Percentiles rank a stretch among this genome's conserved stretches.
phyloP scores from a whole-genome alignment of 306 rosid genomes.

The Sechiopsis laciniata region DNA sequence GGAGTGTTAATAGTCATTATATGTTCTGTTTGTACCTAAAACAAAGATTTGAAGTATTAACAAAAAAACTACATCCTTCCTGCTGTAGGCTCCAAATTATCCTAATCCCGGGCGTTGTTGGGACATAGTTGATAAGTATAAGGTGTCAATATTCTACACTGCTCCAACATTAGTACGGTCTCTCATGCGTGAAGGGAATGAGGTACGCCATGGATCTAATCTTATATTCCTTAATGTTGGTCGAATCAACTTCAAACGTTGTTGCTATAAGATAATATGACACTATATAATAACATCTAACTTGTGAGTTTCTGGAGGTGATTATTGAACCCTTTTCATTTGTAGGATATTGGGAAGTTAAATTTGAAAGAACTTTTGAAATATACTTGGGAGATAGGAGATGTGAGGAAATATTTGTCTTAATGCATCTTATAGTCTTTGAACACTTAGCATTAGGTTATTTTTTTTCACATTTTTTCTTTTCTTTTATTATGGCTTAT shows the following conservation, averaged over 20 bases:
- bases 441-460: background rate
- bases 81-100: slow-evolving; percentile 85
- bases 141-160: slow-evolving; percentile 83
- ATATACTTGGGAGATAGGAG: background rate
- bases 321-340: background rate
- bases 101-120: slow-evolving; percentile 92
- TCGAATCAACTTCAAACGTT: background rate
- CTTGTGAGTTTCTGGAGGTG: slow-evolving; percentile 3
- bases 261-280: background rate
- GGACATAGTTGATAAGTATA: slow-evolving; percentile 96
- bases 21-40: background rate
- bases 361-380: background rate
- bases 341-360: background rate
- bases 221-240: background rate
- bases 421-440: background rate
- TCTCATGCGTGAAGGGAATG: slow-evolving; percentile 89
- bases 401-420: background rate
- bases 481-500: background rate
- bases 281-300: background rate
- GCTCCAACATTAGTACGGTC: slow-evolving; percentile 98
- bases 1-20: background rate
- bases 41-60: background rate
- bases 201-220: slow-evolving; percentile 29
- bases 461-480: background rate
- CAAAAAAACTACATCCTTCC: slow-evolving; percentile 1